phyloP scores from a whole-genome alignment of 768 basidiomycete species.

The Collybia sordida region DNA sequence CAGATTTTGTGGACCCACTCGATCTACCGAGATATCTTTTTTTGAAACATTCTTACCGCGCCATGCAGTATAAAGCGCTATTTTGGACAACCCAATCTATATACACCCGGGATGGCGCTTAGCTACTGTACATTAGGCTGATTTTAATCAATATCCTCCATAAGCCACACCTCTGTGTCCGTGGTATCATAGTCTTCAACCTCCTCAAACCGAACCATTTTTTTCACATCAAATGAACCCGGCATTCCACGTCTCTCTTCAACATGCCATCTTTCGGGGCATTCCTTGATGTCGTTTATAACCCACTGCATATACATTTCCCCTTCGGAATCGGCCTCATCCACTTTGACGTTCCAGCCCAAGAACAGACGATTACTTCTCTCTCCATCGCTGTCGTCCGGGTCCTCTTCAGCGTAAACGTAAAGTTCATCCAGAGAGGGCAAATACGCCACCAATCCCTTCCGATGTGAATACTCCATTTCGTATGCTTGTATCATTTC shows the following conservation, averaged over 20 bases:
- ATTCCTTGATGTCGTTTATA: conserved; percentile 29
- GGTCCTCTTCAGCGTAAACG: conserved; percentile 18
- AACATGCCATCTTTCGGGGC: conserved; percentile 33
- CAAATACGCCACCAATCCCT: conserved; percentile 50
- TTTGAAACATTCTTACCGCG: too few species aligned
- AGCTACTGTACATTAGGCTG: too few species aligned
- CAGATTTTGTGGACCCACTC: conserved; percentile 9
- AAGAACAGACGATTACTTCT: conserved; percentile 51
- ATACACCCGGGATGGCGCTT: too few species aligned
- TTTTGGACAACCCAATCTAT: too few species aligned
- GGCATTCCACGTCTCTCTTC: conserved; percentile 17
- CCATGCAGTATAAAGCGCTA: too few species aligned
- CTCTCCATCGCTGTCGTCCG: conserved; percentile 20
- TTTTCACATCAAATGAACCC: conserved; percentile 31
- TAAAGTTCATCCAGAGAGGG: conserved; percentile 33
- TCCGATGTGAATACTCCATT: conserved; percentile 53
- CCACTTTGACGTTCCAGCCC: conserved; percentile 67
- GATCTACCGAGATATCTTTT: too few species aligned
- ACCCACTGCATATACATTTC: conserved; percentile 41
- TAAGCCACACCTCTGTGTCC: conserved; percentile 31
- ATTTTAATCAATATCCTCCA: conserved; percentile 15
- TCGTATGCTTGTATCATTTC: conserved; percentile 57
- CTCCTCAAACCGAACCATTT: conserved; percentile 27
- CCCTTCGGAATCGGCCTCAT: conserved; percentile 45
- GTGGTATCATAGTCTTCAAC: conserved; percentile 34